Evolutionary conservation across 2,329 filamentous ascomycete species (phyloP), one percentile per base, ranked within the genome.

Genomic region (Leptodontidium sp.): DNA sequence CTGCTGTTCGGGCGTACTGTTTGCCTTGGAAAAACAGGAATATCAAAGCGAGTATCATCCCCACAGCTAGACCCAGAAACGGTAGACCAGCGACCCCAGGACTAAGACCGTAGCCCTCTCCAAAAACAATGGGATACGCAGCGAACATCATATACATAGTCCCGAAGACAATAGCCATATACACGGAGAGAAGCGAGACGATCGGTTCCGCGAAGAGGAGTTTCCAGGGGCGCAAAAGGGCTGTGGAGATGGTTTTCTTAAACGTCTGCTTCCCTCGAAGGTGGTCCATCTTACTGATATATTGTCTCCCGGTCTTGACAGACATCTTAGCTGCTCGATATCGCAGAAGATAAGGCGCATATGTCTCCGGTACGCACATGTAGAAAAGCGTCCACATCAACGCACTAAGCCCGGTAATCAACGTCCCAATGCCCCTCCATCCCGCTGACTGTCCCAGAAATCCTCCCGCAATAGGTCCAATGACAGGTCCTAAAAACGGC

Each of bases 151-250:
- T 82, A 76, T 87, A 88, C 6, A 88, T 77, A 0, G 84, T 86
- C 32, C 84, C 84, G 72, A 86, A 86, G 65, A 87, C 76, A 38
- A 65, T 65, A 29, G 64, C 64, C 64, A 50, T 58, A 38, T 92
- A 93, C 35, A 92, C 81, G 47, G 86, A 87, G 2, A 88, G 82
- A 14, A 91, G 80, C 12, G 91, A 77, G 29, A 91, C 88, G 71
- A 92, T 93, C 2, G 91, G 91, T 76, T 93, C 91, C 66, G 81
- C 81, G 82, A 93, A 90, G 8, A 93, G 84, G 64, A 93, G 84
- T 53, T 90, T 81, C 88, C 90, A 91, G 1, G 91, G 91, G 2
- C 91, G 84, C 61, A 85, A 82, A n/a, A 91, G 81, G 4, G 87
- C 84, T 3, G 84, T 83, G 64, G 83, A 83, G 77, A 91, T 85